These are phyloP conservation scores for Eragrostis nindensis DNA, from an alignment of 176 grass and related monocot species.

Conservation along the genomic window DNA sequence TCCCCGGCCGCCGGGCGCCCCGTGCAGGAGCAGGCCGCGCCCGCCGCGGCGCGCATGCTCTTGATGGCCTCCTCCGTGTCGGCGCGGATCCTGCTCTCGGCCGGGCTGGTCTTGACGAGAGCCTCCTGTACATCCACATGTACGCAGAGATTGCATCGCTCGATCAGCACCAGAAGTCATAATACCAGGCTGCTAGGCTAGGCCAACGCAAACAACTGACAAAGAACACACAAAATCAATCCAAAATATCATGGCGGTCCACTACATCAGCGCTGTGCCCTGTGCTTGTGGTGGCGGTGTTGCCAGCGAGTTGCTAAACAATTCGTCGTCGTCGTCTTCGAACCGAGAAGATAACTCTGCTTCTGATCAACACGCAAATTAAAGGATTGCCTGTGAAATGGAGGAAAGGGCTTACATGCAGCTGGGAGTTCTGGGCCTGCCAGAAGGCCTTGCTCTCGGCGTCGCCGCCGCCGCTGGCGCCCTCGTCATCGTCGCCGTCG, in stretches of 20 bases:
- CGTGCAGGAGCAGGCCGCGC: slow-evolving; percentile 56
- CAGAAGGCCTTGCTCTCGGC: slow-evolving; percentile 74
- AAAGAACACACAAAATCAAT: slow-evolving; percentile 8
- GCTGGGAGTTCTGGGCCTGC: slow-evolving; percentile 58
- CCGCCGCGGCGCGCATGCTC: slow-evolving; percentile 45
- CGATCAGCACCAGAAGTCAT: slow-evolving; percentile 26
- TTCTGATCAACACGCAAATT: not conserved
- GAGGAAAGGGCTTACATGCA: slow-evolving; percentile 49
- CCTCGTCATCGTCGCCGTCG: slow-evolving; percentile 31
- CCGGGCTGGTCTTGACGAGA: slow-evolving; percentile 63
- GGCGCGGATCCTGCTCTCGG: slow-evolving; percentile 68
- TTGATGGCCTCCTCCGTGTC: slow-evolving; percentile 58
- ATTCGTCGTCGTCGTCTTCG: not conserved
- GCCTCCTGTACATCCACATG: slow-evolving; percentile 58
- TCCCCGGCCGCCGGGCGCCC: slow-evolving; percentile 32
- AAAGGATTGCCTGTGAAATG: not conserved
- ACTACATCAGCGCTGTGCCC: not conserved
- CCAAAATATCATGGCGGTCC: not conserved
- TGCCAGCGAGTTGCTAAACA: not conserved
- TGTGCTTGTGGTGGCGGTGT: not conserved
- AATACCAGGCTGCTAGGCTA: not conserved
- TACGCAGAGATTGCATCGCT: slow-evolving; percentile 1
- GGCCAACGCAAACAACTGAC: slow-evolving; percentile 8
- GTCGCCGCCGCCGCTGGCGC: slow-evolving; percentile 8
- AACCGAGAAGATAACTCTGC: not conserved